Evolutionary conservation across 2,329 filamentous ascomycete genomes (phyloP), one percentile per base, ranked within the genome.

Genomic region (Alternaria hordeiaustralica): DNA sequence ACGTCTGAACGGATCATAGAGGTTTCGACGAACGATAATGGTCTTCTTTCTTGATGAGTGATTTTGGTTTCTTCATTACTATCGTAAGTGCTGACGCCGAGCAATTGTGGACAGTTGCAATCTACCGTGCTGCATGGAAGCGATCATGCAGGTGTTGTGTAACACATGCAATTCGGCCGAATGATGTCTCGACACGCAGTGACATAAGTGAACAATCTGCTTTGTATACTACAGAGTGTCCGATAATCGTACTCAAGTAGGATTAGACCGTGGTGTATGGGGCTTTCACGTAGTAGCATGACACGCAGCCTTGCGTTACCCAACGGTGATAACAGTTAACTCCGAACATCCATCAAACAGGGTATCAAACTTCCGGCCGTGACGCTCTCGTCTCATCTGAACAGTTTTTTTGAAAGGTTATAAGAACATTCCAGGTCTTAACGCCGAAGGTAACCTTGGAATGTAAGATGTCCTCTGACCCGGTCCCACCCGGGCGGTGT

Each of bases 311-410:
- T 25, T 15, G 41, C 12, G 13, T 28, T 21, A n/a, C 49, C 13
- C 49, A 36, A 20, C 41, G 50, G 28, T 25, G 6, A 55, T 46
- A 60, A 36, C 41, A 13, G n/a, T 45, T 60, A 60, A 47, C 58
- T 47, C 58, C 58, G 43, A 47, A 36, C 43, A 41, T 10, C 58
- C 20, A 44, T 43, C 41, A 36, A 9, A 43, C 12, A 21, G 26
- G 26, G 49, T 47, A 55, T 41, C 28, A 6, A 9, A 41, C 15
- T 25, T 36, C 25, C 23, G 20, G 36, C n/a, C 50, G 36, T 13
- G 21, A 23, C n/a, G 30, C 20, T n/a, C 15, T 26, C 4, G 21
- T 33, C 26, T 30, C 13, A 26, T 46, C 6, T 18, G 20, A 10
- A 55, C 51, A 41, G 6, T 12, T n/a, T 41, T 10, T 18, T 23